phyloP scores from a whole-genome alignment of 352 stramenopile genomes.

The Globisporangium sylvaticum region DNA sequence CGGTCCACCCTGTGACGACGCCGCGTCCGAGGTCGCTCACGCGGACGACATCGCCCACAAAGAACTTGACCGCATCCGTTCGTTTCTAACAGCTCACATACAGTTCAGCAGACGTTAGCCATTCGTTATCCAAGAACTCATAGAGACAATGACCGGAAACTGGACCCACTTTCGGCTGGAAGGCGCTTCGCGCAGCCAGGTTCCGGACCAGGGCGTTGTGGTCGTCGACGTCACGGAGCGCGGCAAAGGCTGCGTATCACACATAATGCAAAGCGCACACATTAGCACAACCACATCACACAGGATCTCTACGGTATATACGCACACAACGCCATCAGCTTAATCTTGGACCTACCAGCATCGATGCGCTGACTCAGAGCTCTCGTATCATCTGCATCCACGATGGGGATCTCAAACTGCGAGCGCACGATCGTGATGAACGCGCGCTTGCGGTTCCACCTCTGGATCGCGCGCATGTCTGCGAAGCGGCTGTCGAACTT shows the following conservation, averaged over 20 bases:
- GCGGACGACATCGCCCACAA: constrained; percentile 67
- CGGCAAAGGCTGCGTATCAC: constrained; percentile 35
- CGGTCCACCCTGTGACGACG: constrained; percentile 62
- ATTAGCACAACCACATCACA: background rate
- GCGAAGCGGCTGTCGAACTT: constrained; percentile 48
- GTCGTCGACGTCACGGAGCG: constrained; percentile 54
- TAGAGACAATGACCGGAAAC: background rate
- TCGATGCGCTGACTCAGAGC: constrained; percentile 47
- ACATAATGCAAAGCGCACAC: background rate
- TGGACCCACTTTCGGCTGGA: constrained; percentile 42
- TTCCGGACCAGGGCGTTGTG: constrained; percentile 64
- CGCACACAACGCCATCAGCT: no score
- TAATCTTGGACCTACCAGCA: constrained; percentile 33
- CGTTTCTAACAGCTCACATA: constrained; percentile 32
- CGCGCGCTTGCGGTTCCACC: constrained; percentile 20
- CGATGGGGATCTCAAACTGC: constrained; percentile 40
- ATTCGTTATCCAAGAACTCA: background rate
- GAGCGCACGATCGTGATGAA: constrained; percentile 48
- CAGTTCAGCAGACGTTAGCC: background rate
- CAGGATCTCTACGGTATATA: background rate
- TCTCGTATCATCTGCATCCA: constrained; percentile 18
- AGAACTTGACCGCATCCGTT: constrained; percentile 43
- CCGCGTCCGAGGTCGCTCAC: constrained; percentile 47
- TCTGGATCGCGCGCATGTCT: constrained; percentile 40
- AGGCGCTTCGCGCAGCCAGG: constrained; percentile 40